Conservation (phyloP, 371 early-diverging fungal species). For the Mucor circinelloides region DNA sequence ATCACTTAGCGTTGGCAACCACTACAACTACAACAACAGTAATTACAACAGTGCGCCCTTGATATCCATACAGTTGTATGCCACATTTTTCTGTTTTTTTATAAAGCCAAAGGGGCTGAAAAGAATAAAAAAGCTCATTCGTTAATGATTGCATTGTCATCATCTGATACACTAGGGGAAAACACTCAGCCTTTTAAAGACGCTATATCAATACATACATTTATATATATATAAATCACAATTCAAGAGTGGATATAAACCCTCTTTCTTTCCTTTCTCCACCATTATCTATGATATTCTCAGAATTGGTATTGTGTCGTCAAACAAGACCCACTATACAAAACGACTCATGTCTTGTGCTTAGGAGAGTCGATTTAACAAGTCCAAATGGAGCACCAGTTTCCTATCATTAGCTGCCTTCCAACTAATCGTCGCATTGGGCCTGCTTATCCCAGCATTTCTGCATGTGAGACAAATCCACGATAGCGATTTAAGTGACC, state of each 20-base stretch:
- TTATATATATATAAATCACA: not conserved
- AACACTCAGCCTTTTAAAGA: not conserved
- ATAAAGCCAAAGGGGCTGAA: not conserved
- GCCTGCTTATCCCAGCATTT: not conserved
- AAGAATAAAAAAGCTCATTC: not conserved
- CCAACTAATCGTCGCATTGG: not conserved
- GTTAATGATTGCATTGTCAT: not conserved
- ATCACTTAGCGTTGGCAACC: not conserved
- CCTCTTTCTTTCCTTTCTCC: not conserved
- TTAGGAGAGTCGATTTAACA: not conserved
- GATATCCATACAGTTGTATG: not conserved
- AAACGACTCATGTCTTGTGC: not conserved
- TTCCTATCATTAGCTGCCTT: not conserved
- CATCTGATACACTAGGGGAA: not conserved
- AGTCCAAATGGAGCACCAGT: not conserved
- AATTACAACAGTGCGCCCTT: not conserved
- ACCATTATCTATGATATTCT: not conserved
- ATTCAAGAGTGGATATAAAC: not conserved
- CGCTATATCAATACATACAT: too few relatives aligned
- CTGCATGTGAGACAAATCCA: not conserved
- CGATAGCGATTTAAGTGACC: not conserved
- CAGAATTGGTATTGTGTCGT: not conserved
- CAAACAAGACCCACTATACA: not conserved
- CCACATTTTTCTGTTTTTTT: not conserved
- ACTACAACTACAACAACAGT: not conserved